Conservation (phyloP, 202 grass and related monocot genomes). For the Brachypodium distachyon region DNA sequence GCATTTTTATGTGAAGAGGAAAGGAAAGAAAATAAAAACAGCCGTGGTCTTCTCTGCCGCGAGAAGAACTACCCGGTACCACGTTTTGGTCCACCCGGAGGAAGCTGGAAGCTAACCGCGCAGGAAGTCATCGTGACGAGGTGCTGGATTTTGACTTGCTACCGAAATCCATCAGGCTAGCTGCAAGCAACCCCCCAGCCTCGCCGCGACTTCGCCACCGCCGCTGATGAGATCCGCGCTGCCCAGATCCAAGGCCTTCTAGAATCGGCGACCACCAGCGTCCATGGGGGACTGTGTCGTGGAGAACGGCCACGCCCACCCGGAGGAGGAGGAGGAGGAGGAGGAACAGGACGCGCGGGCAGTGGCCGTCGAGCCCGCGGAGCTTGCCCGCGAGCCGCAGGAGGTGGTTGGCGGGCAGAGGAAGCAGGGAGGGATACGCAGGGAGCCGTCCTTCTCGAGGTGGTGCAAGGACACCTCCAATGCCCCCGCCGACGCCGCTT, state of each 20-base stretch:
- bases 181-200: neutral
- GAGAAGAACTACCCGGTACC: neutral
- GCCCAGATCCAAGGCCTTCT: slow-evolving; percentile 30
- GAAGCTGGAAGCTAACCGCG: slow-evolving; percentile 11
- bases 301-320: slow-evolving; percentile 9
- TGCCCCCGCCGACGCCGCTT: slow-evolving; percentile 1
- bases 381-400: neutral
- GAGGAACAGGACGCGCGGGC: neutral
- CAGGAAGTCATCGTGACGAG: slow-evolving; percentile 36
- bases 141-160: slow-evolving; percentile 36
- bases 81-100: neutral
- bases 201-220: neutral
- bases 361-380: slow-evolving; percentile 11
- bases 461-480: slow-evolving; percentile 65
- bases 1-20: neutral
- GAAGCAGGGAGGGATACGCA: slow-evolving; percentile 47
- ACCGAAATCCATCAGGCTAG: slow-evolving; percentile 22
- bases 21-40: neutral
- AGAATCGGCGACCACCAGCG: neutral
- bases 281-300: slow-evolving; percentile 39
- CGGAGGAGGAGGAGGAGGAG: slow-evolving; percentile 1
- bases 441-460: slow-evolving; percentile 86
- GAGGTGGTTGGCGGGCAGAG: neutral
- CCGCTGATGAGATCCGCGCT: slow-evolving; percentile 22
- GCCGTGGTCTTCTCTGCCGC: neutral